Base-by-base conservation (phyloP, 495 filamentous ascomycete genomes). In the Annulohypoxylon maeteangense region DNA sequence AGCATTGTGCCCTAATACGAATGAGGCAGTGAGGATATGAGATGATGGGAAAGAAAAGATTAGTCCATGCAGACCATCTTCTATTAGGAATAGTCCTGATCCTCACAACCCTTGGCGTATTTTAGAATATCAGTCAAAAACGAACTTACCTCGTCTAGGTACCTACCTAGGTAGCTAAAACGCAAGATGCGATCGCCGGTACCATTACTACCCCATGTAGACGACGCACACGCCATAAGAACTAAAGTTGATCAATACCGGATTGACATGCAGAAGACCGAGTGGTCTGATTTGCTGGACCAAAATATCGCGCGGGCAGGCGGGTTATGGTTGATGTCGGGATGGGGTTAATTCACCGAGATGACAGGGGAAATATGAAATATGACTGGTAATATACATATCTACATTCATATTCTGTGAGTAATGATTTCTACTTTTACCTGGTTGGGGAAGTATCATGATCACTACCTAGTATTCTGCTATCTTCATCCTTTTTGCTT, bases 51-150 rank as follows among this genome's bases (percentile, higher is more conserved):
- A n/a, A n/a, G 20, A 2, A 40, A 51, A 16, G 4, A 8, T 14
- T 59, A 42, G 42, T 44, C 45, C 16, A 42, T 29, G 8, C 18
- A 34, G 23, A n/a, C 44, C 31, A 51, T 22, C 6, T 44, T 61
- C 38, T 25, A 44, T 60, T 51, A 40, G 44, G 63, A 31, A 34
- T 68, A 63, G 60, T 8, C 27, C 10, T 55, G 36, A 55, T 60
- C 54, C 54, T 60, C 11, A 31, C 18, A 8, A 23, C 44, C 31
- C 60, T 65, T 65, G 34, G 67, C 60, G 14, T 27, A 42, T 34
- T 65, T 23, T 29, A 53, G 45, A 44, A 44, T 44, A 44, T 20
- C 34, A 18, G 16, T n/a, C n/a, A n/a, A n/a, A n/a, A 40, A 45
- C 25, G 20, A 56, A 62, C 22, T 66, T 65, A 14, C 34, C 56